Conservation (phyloP, 2,329 filamentous ascomycete genomes). For the Nectriaceae sp. region DNA sequence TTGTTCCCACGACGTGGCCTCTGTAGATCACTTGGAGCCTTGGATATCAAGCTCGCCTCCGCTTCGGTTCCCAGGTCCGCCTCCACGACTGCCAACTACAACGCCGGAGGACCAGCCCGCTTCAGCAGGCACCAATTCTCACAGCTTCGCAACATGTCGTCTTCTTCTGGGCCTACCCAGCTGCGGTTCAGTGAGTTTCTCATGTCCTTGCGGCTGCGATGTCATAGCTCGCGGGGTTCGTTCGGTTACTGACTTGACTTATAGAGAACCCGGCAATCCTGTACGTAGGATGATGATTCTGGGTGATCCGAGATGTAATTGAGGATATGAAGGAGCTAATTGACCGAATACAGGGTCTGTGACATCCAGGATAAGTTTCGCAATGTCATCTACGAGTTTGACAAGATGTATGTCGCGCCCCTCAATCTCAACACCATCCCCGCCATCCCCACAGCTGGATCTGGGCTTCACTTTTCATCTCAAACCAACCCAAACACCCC, state of each 20-base stretch:
- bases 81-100: background rate
- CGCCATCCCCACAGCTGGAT: slow-evolving; percentile 11
- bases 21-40: background rate
- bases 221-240: too few species aligned
- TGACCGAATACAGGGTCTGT: slow-evolving; percentile 66
- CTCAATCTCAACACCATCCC: slow-evolving; percentile 1
- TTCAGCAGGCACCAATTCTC: background rate
- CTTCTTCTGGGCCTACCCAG: slow-evolving; percentile 12
- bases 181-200: slow-evolving; percentile 39
- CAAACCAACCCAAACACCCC: too few species aligned
- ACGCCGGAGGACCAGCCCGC: background rate
- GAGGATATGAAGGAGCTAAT: slow-evolving; percentile 1
- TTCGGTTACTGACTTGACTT: slow-evolving; percentile 9
- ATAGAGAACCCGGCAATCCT: slow-evolving; percentile 53
- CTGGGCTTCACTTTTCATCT: background rate
- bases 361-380: slow-evolving; percentile 95
- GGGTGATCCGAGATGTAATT: too few species aligned
- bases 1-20: slow-evolving; percentile 1
- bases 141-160: slow-evolving; percentile 17
- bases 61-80: background rate
- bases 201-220: background rate
- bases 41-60: background rate
- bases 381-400: slow-evolving; percentile 78
- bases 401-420: slow-evolving; percentile 64
- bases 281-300: slow-evolving; percentile 35